These are phyloP conservation scores for Pichia exigua DNA, from an alignment of 805 yeast species.

Conservation along the genomic window DNA sequence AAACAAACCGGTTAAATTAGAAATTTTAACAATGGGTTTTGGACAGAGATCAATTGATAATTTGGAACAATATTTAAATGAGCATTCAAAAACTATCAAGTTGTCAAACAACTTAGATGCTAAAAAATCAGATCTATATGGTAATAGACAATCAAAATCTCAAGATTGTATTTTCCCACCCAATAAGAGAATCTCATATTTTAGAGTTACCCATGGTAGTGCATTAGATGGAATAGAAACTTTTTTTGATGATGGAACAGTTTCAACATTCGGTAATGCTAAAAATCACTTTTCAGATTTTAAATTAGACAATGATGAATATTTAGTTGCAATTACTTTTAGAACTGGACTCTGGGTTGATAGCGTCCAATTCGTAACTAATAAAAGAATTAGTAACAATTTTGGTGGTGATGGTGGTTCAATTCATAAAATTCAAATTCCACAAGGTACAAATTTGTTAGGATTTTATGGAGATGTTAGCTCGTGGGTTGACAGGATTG, in stretches of 20 bases:
- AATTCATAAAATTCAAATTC: conserved; percentile 50
- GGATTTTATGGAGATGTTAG: conserved; percentile 70
- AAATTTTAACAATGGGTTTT: conserved; percentile 53
- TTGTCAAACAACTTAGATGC: conserved; percentile 13
- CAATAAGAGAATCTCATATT: conserved; percentile 30
- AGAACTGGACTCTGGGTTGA: conserved; percentile 88
- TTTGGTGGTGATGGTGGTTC: conserved; percentile 68
- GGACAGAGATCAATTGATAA: conserved; percentile 48
- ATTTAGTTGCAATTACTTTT: conserved; percentile 49
- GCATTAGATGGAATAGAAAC: conserved; percentile 81
- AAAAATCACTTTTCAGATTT: conserved; percentile 49
- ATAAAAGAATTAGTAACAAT: conserved; percentile 46
- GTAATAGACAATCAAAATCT: conserved; percentile 17
- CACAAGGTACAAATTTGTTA: conserved; percentile 49
- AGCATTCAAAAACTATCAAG: conserved; percentile 14
- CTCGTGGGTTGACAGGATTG: conserved; percentile 68
- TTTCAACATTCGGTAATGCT: conserved; percentile 41
- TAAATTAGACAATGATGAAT: conserved; percentile 49
- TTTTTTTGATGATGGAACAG: conserved; percentile 24
- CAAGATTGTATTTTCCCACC: conserved; percentile 13
- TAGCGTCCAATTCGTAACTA: conserved; percentile 68
- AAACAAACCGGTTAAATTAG: conserved; percentile 38
- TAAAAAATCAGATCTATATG: conserved; percentile 19
- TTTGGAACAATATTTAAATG: conserved; percentile 30
- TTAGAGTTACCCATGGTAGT: conserved; percentile 63